These are phyloP conservation scores for Clitoria ternatea DNA, from an alignment of 306 rosid genomes.

Conservation along the genomic window DNA sequence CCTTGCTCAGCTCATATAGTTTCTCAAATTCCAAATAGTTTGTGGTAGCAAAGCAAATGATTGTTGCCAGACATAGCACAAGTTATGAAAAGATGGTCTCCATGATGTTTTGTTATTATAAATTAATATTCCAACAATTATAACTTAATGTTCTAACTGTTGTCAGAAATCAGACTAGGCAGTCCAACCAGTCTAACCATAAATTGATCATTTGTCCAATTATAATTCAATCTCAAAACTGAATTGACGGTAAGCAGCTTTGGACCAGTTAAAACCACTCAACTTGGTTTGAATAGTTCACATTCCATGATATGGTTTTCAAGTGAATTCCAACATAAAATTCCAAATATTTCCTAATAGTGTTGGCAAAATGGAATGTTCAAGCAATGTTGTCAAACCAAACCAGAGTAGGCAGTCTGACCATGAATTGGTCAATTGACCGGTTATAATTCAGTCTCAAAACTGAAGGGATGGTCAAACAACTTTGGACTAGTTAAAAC, in stretches of 20 bases:
- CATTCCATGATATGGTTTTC: not conserved
- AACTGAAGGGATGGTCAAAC: not conserved
- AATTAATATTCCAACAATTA: not conserved
- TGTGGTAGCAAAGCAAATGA: not conserved
- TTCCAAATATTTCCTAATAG: not conserved
- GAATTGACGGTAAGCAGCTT: not conserved
- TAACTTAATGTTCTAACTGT: not conserved
- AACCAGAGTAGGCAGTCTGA: not conserved
- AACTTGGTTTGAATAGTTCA: not conserved
- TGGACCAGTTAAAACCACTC: not conserved
- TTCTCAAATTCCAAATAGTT: conserved; percentile 3
- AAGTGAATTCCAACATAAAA: not conserved
- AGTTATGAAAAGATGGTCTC: not conserved
- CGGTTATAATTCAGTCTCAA: not conserved
- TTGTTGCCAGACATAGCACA: not conserved
- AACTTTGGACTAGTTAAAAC: not conserved
- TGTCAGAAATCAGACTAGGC: not conserved
- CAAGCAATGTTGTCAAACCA: not conserved
- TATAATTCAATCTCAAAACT: not conserved
- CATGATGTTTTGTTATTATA: not conserved
- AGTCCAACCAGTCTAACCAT: not conserved
- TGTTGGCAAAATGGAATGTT: not conserved
- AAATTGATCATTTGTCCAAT: not conserved
- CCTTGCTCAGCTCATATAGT: not conserved
- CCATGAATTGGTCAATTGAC: not conserved